Conservation (phyloP, 2,329 filamentous ascomycete species). For the Nothophoma quercina region DNA sequence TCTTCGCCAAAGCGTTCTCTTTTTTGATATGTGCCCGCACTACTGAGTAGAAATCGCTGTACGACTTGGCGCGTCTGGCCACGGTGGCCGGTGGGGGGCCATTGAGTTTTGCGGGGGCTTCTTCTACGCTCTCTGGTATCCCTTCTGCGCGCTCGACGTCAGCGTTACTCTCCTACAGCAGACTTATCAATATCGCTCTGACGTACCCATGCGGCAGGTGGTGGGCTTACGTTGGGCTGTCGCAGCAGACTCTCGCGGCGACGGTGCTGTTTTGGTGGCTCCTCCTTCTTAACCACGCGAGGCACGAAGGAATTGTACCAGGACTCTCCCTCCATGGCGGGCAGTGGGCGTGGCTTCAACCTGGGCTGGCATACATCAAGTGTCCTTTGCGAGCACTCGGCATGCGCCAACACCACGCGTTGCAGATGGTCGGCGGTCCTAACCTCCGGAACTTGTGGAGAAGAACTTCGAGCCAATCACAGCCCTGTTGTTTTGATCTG, state of each 20-base stretch:
- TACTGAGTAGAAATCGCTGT: conserved; percentile 76
- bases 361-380: conserved; percentile 10
- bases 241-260: conserved; percentile 73
- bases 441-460: not conserved
- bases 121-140: conserved; percentile 67
- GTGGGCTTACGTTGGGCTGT: conserved; percentile 57
- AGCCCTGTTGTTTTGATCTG: conserved; percentile 1
- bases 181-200: conserved; percentile 51
- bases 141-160: conserved; percentile 62
- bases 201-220: conserved; percentile 40
- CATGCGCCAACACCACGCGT: conserved; percentile 10
- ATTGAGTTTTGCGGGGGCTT: conserved; percentile 59
- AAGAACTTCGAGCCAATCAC: conserved; percentile 1
- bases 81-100: conserved; percentile 72
- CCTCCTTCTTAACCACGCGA: conserved; percentile 62
- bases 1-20: conserved; percentile 53
- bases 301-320: conserved; percentile 80
- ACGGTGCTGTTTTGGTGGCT: conserved; percentile 60
- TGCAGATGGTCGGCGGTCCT: conserved; percentile 14
- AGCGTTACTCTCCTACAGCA: conserved; percentile 62
- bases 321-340: conserved; percentile 73
- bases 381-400: conserved; percentile 8
- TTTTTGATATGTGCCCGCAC: conserved; percentile 65
- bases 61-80: conserved; percentile 74
- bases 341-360: conserved; percentile 14